phyloP scores from a whole-genome alignment of 73 alveolate species.

The Tetrahymena malaccensis region DNA sequence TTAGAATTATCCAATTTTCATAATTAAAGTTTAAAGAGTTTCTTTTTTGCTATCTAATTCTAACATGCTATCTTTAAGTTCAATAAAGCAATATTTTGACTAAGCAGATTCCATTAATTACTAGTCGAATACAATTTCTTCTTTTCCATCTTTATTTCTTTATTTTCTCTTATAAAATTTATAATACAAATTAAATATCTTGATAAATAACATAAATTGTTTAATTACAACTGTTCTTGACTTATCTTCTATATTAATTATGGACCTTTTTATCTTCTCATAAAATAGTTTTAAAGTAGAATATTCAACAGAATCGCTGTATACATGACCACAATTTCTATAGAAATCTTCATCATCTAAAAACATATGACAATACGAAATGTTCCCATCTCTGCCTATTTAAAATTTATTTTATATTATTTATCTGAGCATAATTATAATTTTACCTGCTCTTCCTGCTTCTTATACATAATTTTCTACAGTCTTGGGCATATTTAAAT shows the following conservation, averaged over 20 bases:
- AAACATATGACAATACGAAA: constrained; percentile 80
- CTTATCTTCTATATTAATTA: background rate
- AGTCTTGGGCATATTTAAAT: constrained; percentile 87
- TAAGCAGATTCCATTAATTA: background rate
- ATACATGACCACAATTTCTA: constrained; percentile 12
- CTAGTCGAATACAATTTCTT: background rate
- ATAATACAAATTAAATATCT: background rate
- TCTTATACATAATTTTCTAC: constrained; percentile 89
- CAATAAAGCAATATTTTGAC: background rate
- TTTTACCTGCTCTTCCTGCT: constrained; percentile 91
- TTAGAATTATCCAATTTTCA: background rate
- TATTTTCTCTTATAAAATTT: background rate
- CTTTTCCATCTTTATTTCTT: background rate
- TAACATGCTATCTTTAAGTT: background rate
- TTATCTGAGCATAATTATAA: background rate
- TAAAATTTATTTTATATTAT: background rate
- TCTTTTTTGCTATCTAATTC: constrained; percentile 12
- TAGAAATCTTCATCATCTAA: constrained; percentile 53
- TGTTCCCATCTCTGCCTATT: constrained; percentile 75
- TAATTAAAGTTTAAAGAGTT: background rate
- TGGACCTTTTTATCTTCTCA: constrained; percentile 3
- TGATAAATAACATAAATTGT: too few species aligned
- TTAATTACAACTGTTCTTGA: background rate
- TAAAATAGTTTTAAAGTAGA: constrained; percentile 1
- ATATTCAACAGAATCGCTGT: constrained; percentile 10